Evolutionary conservation across 305 asterid genomes (phyloP).

Genomic region (Fraxinus sp.): DNA sequence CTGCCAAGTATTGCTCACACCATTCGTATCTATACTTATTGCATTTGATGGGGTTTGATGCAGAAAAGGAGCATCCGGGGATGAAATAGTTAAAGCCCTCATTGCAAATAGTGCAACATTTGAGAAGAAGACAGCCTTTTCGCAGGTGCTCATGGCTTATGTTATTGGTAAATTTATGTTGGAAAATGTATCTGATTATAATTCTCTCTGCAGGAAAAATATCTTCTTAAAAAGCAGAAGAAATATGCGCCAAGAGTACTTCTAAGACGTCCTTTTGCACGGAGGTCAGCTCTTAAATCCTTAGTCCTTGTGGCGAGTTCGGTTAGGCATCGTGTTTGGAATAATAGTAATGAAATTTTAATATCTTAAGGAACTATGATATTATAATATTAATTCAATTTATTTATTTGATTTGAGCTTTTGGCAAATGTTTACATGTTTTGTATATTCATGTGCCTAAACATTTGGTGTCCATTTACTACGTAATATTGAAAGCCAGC

Average conservation of each 20-base stretch:
- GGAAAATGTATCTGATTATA: slow-evolving; percentile 23
- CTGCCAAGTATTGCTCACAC: not conserved
- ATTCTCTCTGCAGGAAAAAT: slow-evolving; percentile 67
- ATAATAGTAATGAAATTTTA: not conserved
- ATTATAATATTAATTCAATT: not conserved
- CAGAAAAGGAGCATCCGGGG: slow-evolving; percentile 82
- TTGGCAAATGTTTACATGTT: not conserved
- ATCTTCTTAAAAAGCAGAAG: slow-evolving; percentile 86
- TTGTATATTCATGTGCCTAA: not conserved
- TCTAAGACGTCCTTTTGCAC: slow-evolving; percentile 77
- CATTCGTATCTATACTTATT: not conserved
- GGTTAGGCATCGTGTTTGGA: not conserved
- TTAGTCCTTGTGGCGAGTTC: not conserved
- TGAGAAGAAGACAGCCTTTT: slow-evolving; percentile 85
- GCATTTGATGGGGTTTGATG: not conserved
- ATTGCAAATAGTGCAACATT: slow-evolving; percentile 87
- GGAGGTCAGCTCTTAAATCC: slow-evolving; percentile 51
- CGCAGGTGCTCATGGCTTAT: slow-evolving; percentile 54
- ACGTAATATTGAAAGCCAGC: not conserved
- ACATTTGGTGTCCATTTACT: not conserved
- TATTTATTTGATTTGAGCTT: not conserved
- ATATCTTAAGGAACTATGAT: not conserved
- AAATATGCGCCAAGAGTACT: slow-evolving; percentile 90
- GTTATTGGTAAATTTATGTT: not conserved
- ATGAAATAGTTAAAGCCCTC: slow-evolving; percentile 82